Evolutionary conservation across 345 rosid species (phyloP).

Genomic region (Cardamine occulta): DNA sequence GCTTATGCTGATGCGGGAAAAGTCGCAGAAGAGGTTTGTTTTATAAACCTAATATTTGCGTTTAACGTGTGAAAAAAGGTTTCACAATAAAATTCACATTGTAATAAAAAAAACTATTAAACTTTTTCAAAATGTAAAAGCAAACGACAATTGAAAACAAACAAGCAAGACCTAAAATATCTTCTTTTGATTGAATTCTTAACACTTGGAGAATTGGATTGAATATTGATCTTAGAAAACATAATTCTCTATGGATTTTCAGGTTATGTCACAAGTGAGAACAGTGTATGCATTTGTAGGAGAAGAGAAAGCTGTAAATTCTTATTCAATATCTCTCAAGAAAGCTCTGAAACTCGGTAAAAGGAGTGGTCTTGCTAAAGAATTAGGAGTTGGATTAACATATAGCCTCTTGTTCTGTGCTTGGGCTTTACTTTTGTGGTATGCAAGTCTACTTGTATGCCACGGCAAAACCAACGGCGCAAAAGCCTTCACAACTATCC

Average conservation of each 20-base stretch:
- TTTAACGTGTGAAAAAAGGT: background rate
- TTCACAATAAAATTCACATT: background rate
- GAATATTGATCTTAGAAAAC: background rate
- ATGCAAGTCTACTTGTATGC: constrained; percentile 72
- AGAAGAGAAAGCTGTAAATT: constrained; percentile 63
- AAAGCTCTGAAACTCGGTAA: constrained; percentile 62
- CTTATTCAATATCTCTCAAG: constrained; percentile 63
- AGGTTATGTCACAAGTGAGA: constrained; percentile 80
- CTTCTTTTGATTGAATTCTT: background rate
- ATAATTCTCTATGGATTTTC: background rate
- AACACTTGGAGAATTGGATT: background rate
- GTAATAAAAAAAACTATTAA: background rate
- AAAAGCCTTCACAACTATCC: constrained; percentile 75
- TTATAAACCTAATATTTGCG: background rate
- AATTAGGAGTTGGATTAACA: constrained; percentile 74
- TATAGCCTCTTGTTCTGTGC: constrained; percentile 72
- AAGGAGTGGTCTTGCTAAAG: constrained; percentile 73
- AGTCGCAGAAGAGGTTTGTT: constrained; percentile 77
- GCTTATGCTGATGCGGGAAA: constrained; percentile 87
- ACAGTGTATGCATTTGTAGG: constrained; percentile 83
- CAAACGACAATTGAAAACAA: too few species aligned
- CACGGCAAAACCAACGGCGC: constrained; percentile 70
- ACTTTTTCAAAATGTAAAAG: background rate
- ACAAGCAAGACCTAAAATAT: background rate
- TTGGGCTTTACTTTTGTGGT: constrained; percentile 75